Conservation (phyloP, 1,284 basidiomycete species). For the Apiotrichum brassicae region DNA sequence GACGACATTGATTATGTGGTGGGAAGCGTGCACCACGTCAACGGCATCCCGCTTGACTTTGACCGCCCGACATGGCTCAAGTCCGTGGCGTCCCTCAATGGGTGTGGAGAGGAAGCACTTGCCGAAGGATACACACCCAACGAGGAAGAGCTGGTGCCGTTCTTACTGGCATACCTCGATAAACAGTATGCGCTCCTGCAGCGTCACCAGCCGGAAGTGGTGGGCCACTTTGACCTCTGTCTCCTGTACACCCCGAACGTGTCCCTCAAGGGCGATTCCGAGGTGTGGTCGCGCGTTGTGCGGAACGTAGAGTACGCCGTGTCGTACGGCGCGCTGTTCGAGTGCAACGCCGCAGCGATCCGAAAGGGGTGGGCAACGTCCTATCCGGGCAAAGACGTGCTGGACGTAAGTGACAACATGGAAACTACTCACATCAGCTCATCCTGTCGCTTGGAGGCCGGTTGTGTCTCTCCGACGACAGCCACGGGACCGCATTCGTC, state of each 20-base stretch:
- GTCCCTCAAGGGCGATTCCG: slow-evolving; percentile 50
- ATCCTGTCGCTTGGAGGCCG: slow-evolving; percentile 63
- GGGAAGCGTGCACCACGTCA: slow-evolving; percentile 88
- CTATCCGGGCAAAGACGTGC: slow-evolving; percentile 74
- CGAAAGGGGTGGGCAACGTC: slow-evolving; percentile 81
- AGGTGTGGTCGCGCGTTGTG: slow-evolving; percentile 60
- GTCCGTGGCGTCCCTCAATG: slow-evolving; percentile 48
- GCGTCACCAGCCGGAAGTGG: slow-evolving; percentile 73
- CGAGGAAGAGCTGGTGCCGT: slow-evolving; percentile 19
- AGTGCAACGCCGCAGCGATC: slow-evolving; percentile 87
- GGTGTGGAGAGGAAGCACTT: no score
- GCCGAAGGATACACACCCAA: slow-evolving; percentile 14
- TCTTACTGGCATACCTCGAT: slow-evolving; percentile 73
- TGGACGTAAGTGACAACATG: slow-evolving; percentile 58
- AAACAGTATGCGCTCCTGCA: slow-evolving; percentile 65
- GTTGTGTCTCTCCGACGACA: slow-evolving; percentile 88
- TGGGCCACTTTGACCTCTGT: slow-evolving; percentile 91
- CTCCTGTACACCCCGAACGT: slow-evolving; percentile 66
- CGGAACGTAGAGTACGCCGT: slow-evolving; percentile 72
- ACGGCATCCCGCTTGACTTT: slow-evolving; percentile 86
- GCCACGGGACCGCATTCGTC: slow-evolving; percentile 81
- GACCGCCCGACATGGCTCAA: slow-evolving; percentile 51
- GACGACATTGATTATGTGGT: slow-evolving; percentile 78
- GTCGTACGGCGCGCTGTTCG: slow-evolving; percentile 84
- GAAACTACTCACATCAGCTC: slow-evolving; percentile 49